Base-by-base conservation (phyloP, 106 monocot species). In the Apostasia shenzhenica region DNA sequence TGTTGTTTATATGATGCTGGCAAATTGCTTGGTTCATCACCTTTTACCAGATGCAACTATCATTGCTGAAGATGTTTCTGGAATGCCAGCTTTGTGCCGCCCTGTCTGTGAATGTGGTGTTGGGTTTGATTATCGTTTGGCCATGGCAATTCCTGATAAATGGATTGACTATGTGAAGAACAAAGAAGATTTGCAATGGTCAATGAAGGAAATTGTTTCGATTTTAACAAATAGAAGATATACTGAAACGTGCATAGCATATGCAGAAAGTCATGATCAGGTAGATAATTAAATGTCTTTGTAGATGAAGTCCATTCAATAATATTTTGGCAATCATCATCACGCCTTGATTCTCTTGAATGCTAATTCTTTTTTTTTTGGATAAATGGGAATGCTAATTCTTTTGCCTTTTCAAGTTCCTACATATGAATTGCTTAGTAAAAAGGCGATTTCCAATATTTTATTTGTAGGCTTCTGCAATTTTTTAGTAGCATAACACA, bases 221-320 rank as follows among this genome's bases (percentile, higher is more conserved):
- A 83, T 51, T 72, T 77, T 94, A 69, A 88, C 83, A 61, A 91
- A 94, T 77, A 77, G 94, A 61, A 88, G 94, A 85, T 88, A 88
- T 69, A 80, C 75, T 62, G 94, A 94, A 79, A 94, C 85, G 71
- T 94, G 88, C 71, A 67, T 94, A 41, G 67, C 94, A 59, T 94
- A 94, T 83, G 94, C 94, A 14, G 94, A 94, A 68, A 88, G 88
- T 74, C 94, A 94, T 81, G 94, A 94, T 73, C 94, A 94, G 91
- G 94, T 94, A 83, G n/a, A 53, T 53, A 7, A 7, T 42, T 67
- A 47, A 11, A 68, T 57, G 12, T 73, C 55, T 5, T 13, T 14
- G 7, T 51, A 14, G 11, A 54, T 62, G 6, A 46, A 2, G 3
- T 41, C 41, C 43, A 10, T 61, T 61, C 2, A 42, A 5, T 7